Conservation (phyloP, 306 rosid genomes). For the Lathyrus sativus region DNA sequence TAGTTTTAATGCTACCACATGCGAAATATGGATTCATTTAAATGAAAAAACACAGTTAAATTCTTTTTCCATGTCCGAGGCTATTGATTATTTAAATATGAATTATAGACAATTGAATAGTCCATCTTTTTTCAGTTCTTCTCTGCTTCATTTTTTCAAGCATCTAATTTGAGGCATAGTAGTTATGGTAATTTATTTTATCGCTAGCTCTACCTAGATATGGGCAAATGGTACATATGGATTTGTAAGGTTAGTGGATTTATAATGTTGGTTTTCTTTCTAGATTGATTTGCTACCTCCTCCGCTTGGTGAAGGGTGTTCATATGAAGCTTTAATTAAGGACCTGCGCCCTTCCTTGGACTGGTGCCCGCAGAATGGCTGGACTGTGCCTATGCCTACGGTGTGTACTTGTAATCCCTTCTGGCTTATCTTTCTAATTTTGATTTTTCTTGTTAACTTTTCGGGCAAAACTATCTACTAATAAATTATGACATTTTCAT, state of each 20-base stretch:
- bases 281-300: constrained; percentile 70
- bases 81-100: constrained; percentile 9
- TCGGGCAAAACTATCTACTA: constrained; percentile 7
- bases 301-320: constrained; percentile 80
- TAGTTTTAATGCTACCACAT: not conserved
- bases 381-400: constrained; percentile 66
- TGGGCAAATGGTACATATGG: constrained; percentile 40
- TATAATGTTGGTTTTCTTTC: constrained; percentile 39
- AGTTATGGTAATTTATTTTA: constrained; percentile 20
- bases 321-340: constrained; percentile 52
- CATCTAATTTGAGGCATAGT: constrained; percentile 2
- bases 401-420: constrained; percentile 46
- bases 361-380: constrained; percentile 71
- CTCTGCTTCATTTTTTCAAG: not conserved
- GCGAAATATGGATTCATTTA: not conserved
- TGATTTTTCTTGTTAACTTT: constrained; percentile 24
- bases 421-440: constrained; percentile 17
- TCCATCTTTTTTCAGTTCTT: constrained; percentile 6
- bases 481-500: constrained; percentile 17
- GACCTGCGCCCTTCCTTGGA: constrained; percentile 84
- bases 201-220: constrained; percentile 9
- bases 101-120: constrained; percentile 4
- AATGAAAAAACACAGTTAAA: not conserved
- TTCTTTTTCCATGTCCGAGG: not conserved
- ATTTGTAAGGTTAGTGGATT: constrained; percentile 47